Base-by-base conservation (phyloP, 2,329 filamentous ascomycete species). In the Knoxdaviesia capensis region DNA sequence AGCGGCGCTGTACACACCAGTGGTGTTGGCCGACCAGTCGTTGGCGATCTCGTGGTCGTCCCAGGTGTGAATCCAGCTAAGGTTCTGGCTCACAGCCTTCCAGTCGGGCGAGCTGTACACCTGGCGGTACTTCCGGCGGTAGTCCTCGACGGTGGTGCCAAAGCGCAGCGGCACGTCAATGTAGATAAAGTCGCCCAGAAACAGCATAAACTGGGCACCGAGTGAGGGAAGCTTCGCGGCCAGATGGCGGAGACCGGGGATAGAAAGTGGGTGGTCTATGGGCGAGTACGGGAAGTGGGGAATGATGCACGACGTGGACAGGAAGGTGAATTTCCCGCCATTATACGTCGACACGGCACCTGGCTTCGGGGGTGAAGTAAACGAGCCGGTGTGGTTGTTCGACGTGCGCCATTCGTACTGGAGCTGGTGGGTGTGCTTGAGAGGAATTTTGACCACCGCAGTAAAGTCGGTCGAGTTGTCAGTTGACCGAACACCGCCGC, bases 41-140 rank as follows among this genome's bases (percentile, higher is more conserved):
- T 98, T 96, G 5, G 73, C 72, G 47, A 98, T 94, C 55, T 98
- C 90, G 53, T 98, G 90, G 55, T 98, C 90, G 54, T 98, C 90
- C 6, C 94, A 71, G 2, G 93, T 87, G 53, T 98, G 90, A 38
- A 96, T 84, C 90, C 90, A 98, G 51, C 87, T 92, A n/a, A 96
- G 64, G 43, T 85, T 77, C 49, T 80, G 68, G 1, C 75, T 75
- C 7, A 82, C 76, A 1, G 74, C 63, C 1, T 72, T 66, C 90
- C 90, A 98, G 48, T 94, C 88, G 0, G 88, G 88, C 3, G 87
- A 94, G 0, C 84, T 80, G 54, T 98, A 98, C n/a, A 94, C 78
- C 51, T 92, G 85, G 20, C 88, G 78, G 54, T 98, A 98, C 54
- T 94, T 86, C 54, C 84, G 75, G 40, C 87, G 74, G 56, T 94